Percentiles rank a stretch among this genome's conserved stretches.
These are phyloP conservation scores for Rhizopogon salebrosus DNA, from an alignment of 768 basidiomycete species.

Conservation along the genomic window DNA sequence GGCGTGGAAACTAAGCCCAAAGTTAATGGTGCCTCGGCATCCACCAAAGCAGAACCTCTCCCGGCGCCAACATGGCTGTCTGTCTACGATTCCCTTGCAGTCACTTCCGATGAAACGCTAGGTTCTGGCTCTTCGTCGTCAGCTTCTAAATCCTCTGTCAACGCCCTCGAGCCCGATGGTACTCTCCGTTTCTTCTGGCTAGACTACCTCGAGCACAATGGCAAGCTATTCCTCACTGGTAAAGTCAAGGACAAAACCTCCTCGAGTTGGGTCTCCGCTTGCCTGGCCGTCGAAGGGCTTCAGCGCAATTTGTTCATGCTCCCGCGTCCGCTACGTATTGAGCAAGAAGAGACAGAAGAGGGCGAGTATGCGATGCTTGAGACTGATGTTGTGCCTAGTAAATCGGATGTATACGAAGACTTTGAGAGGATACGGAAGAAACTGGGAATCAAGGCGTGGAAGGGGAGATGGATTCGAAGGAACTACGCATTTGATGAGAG, in stretches of 20 bases:
- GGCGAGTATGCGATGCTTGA: constrained; percentile 41
- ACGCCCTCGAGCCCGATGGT: constrained; percentile 78
- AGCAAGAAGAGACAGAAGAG: constrained; percentile 24
- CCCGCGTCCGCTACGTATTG: constrained; percentile 64
- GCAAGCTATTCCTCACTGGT: constrained; percentile 83
- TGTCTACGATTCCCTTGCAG: constrained; percentile 66
- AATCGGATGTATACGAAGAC: constrained; percentile 73
- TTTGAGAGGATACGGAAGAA: constrained; percentile 76
- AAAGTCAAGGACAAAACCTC: constrained; percentile 81
- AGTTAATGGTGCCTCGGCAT: neutral
- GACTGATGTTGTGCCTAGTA: constrained; percentile 69
- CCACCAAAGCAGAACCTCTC: constrained; percentile 42
- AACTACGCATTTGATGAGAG: constrained; percentile 84
- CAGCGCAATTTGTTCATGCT: constrained; percentile 89
- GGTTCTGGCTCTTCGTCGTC: constrained; percentile 37
- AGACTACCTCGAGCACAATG: constrained; percentile 86
- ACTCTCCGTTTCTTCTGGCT: constrained; percentile 93
- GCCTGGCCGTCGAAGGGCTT: constrained; percentile 78
- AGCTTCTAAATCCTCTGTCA: constrained; percentile 36
- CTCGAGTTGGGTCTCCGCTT: constrained; percentile 71
- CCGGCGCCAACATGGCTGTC: constrained; percentile 63
- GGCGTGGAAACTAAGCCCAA: constrained; percentile 14
- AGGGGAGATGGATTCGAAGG: constrained; percentile 78
- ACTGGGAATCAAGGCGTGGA: constrained; percentile 70
- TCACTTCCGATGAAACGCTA: constrained; percentile 55